Base-by-base conservation (phyloP, 139 green algal species). In the Picochlorum sp. region DNA sequence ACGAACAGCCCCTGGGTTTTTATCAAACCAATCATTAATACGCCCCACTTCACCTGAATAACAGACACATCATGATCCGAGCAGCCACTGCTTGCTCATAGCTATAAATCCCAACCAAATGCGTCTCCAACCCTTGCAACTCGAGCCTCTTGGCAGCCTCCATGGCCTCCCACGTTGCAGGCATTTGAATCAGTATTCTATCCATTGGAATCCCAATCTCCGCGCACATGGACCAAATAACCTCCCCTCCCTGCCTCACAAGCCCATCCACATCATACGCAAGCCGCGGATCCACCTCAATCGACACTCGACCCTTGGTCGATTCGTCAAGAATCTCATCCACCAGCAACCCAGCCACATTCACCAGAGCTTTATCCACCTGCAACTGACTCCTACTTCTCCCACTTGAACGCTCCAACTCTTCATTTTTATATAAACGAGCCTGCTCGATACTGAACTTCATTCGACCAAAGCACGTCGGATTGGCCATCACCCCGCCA, bases 1-100 rank as follows among this genome's bases (percentile, higher is more conserved):
- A 4, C 77, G 64, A 58, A 92, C 86, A 32, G 76, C 72, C 8
- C 85, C 85, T 0, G 88, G 88, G 73, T 95, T 57, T 54, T 78
- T 78, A 61, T 84, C 77, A 81, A 89, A 96, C 83, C 86, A 96
- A 61, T 95, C 85, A 45, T 70, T 59, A n/a, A 87, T 79, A n/a
- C 77, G 74, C 1, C 85, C 86, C 24, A 93, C 79, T 90, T 92
- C 11, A 85, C 62, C 49, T 89, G 82, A 13, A 96, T 61, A 13
- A 95, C 83, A 57, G 68, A 83, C 9, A 81, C 81, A 37, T 87
- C 86, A 1, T 73, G 84, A 69, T 95, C 80, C 1, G 81, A 81
- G 87, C 87, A 15, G 86, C 80, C 2, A 73, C 70, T n/a, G 73
- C 85, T 70, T 94, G 87, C 11, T 79, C 60, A 51, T 90, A 84